Evolutionary conservation across 2,329 filamentous ascomycete species (phyloP).

Genomic region (Beauveria brongniartii): DNA sequence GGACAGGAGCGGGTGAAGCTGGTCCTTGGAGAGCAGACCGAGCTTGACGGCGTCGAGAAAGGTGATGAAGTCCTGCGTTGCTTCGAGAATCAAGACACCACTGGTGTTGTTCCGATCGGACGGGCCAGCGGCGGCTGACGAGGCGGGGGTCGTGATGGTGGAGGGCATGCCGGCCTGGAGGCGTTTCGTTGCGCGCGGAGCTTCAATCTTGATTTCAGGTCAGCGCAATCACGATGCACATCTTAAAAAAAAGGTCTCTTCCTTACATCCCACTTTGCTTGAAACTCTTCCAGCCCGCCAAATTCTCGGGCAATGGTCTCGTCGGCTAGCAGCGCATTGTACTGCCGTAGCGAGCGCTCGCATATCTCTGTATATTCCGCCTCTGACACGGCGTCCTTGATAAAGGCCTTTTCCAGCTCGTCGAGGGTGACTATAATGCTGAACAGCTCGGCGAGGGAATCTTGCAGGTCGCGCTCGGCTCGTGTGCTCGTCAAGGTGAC

Average conservation of each 20-base stretch:
- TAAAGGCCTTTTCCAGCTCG: slow-evolving; percentile 90
- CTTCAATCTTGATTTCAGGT: slow-evolving; percentile 65
- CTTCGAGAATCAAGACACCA: slow-evolving; percentile 69
- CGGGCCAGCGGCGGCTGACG: slow-evolving; percentile 32
- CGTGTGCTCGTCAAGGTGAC: slow-evolving; percentile 83
- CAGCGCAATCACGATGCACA: neutral
- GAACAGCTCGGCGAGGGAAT: slow-evolving; percentile 94
- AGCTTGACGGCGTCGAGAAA: slow-evolving; percentile 92
- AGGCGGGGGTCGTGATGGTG: slow-evolving; percentile 58
- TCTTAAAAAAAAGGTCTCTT: too few relatives aligned
- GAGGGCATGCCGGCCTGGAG: slow-evolving; percentile 88
- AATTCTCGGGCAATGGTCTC: slow-evolving; percentile 87
- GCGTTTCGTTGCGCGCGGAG: slow-evolving; percentile 86
- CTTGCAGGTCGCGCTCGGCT: slow-evolving; percentile 85
- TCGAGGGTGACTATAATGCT: slow-evolving; percentile 95
- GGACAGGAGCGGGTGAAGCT: slow-evolving; percentile 86
- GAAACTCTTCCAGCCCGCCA: slow-evolving; percentile 82
- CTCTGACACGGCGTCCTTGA: slow-evolving; percentile 90
- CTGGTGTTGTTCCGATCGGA: slow-evolving; percentile 39
- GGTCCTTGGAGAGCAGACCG: slow-evolving; percentile 87
- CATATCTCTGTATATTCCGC: slow-evolving; percentile 94
- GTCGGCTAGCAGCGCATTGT: slow-evolving; percentile 87
- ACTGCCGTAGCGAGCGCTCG: slow-evolving; percentile 87
- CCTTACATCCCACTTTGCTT: slow-evolving; percentile 79
- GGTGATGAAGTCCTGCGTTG: slow-evolving; percentile 97